Evolutionary conservation across 2,329 filamentous ascomycete species (phyloP), one percentile per base, ranked within the genome.

Genomic region (Setomelanomma holmii): DNA sequence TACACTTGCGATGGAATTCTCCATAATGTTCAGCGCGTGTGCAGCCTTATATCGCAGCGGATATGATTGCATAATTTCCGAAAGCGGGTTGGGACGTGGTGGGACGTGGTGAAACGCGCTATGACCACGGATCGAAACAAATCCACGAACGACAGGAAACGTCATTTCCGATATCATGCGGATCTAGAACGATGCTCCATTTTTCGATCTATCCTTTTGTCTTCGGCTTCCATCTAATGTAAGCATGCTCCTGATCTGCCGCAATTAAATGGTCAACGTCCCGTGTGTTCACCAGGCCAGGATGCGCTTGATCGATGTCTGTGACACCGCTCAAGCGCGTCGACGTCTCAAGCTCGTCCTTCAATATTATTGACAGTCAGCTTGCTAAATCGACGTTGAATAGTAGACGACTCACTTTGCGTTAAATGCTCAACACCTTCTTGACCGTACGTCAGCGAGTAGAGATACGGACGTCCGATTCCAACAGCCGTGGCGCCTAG

Each of bases 281-380:
- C n/a, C 62, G 56, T 2, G 73, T 77, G 50, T 86, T 85, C 23
- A 87, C 63, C 57, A 86, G 68, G 0, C 84, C 84, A 1, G 84
- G 83, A 60, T 86, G 81, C 2, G 84, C 77, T 61, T 86, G 77
- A 35, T 80, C 76, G 7, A 88, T 69, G 60, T 82, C 78, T 1
- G 82, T 86, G n/a, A 87, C 76, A 2, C 86, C 86, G 53, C 84
- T 82, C 66, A 86, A 79, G 36, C 81, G 79, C 85, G 88, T 88
- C 1, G 84, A 83, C 3, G 83, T 86, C 62, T 86, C 82, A 3
- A 88, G 67, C 64, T 88, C 85, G 56, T 87, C 85, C 52, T 68
- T 66, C 36, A 76, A 42, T 35, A 76, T 68, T 63, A 24, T n/a
- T 36, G 4, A 3, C 5, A 30, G 36, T 54, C 33, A 54, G 45